Percentiles rank a stretch among this genome's conserved stretches.
These are phyloP conservation scores for Tetrapisispora pingtungensis DNA, from an alignment of 805 yeast species.

Conservation along the genomic window DNA sequence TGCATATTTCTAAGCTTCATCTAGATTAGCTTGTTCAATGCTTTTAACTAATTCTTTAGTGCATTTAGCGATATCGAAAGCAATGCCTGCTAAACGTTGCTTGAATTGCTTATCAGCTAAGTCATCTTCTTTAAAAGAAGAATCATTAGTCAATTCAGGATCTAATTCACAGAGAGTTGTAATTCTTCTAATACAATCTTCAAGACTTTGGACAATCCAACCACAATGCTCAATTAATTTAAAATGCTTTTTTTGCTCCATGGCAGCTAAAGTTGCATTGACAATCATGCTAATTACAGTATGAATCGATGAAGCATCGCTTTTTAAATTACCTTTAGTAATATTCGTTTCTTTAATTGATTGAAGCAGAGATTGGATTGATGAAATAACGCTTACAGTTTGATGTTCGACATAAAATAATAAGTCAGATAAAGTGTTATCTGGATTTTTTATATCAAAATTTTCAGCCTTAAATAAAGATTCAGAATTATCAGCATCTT, in stretches of 20 bases:
- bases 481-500: neutral
- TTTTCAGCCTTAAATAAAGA: constrained; percentile 53
- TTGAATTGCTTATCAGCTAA: constrained; percentile 83
- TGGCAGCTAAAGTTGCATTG: constrained; percentile 75
- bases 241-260: constrained; percentile 80
- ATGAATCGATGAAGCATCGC: constrained; percentile 66
- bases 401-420: constrained; percentile 84
- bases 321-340: constrained; percentile 62
- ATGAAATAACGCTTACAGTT: constrained; percentile 81
- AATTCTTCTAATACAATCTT: constrained; percentile 82
- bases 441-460: constrained; percentile 78
- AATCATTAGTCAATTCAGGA: constrained; percentile 24
- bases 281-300: constrained; percentile 78
- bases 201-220: constrained; percentile 80
- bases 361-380: constrained; percentile 72
- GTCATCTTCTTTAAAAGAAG: constrained; percentile 39
- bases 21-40: constrained; percentile 86
- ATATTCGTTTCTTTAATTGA: constrained; percentile 71
- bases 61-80: constrained; percentile 92
- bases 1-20: constrained; percentile 37
- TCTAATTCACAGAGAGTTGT: constrained; percentile 46
- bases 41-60: constrained; percentile 93
- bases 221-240: constrained; percentile 82
- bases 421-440: constrained; percentile 75
- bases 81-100: constrained; percentile 90